Evolutionary conservation across 2,329 filamentous ascomycete species (phyloP), one percentile per base, ranked within the genome.

Genomic region (Tolypocladium capitatum): DNA sequence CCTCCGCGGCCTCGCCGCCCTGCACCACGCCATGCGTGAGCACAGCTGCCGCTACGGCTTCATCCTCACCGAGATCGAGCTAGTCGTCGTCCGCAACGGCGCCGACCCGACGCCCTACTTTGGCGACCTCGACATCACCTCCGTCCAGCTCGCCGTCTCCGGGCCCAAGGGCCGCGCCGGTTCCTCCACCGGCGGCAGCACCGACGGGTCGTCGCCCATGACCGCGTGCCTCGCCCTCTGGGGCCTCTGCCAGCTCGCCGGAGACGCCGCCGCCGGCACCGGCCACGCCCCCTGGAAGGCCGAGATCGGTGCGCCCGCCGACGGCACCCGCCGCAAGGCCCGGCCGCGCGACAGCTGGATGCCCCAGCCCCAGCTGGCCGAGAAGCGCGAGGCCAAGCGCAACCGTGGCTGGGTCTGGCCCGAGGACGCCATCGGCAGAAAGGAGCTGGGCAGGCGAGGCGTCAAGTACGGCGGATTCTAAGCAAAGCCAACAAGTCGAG

Each of bases 11-110:
- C 79, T 97, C 5, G 76, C 89, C 0, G 87, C 94, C 57, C 72
- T 96, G 41, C 91, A 97, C 67, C 80, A 86, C 61, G 82, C 83
- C 60, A 95, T 96, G 88, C 88, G 91, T 64, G 88, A 94, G 68
- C 86, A 95, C 68, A 82, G 83, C 55, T 94, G 87, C 62, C 83
- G 91, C 50, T 97, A 96, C 65, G 91, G 91, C 47, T 97, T 95
- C 72, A 91, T 97, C 65, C 81, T 96, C 60, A 96, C 88, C 1
- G 91, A 96, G 68, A 95, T 95, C 57, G 91, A 97, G 68, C 81
- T 96, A 9, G 83, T 96, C 35, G 81, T 92, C 56, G 88, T 95
- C 1, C 86, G 90, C 58, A 86, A 85, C 55, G 89, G 90, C 46
- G 78, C 63, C 56, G 83, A 75, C 58, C 68, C 74, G 36, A 80